Base-by-base conservation (phyloP, 2,329 filamentous ascomycete genomes). In the Neofusicoccum parvum region DNA sequence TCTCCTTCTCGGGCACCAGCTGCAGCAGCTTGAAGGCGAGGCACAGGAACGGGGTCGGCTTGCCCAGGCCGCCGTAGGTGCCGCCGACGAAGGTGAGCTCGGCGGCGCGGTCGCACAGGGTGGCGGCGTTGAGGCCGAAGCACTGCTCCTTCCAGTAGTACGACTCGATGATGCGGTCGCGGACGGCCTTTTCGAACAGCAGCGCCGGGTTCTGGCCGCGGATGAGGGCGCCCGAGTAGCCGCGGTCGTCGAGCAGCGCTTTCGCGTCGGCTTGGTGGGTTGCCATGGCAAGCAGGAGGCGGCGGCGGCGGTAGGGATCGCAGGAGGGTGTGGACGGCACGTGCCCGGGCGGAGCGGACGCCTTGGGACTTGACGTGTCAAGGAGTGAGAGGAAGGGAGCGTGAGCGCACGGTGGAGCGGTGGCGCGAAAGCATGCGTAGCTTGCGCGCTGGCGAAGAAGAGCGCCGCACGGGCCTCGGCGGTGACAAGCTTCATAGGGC, bases 61-160 rank as follows among this genome's bases (percentile, higher is more conserved):
- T 92, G 77, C 97, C 94, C 54, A 88, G 86, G 17, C 88, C 86
- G 62, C 94, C 93, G 73, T 92, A 92, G 5, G 93, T 96, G 70
- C 95, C 95, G 68, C 94, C 95, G 65, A 99, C 86, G 78, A 90
- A 95, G 56, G 82, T 85, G 53, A 99, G 86, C 71, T 94, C 90
- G 32, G 92, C 91, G 0, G 96, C 94, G 69, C 95, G 92, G 80
- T 97, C 92, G 72, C 97, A 90, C 5, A 99, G 78, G 0, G 87
- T 90, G 1, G 88, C 88, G 3, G 87, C 86, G 81, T 98, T 99
- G 69, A 99, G 85, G 48, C 91, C 95, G 80, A 98, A 99, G 78
- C 95, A 97, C 81, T 97, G 94, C 80, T 98, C 95, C 79, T 97
- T 97, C 91, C 93, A 99, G 82, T 97, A 99, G 81, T 97, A 96